Conservation (phyloP, 2,329 filamentous ascomycete genomes). For the Cladosporium colombiae region DNA sequence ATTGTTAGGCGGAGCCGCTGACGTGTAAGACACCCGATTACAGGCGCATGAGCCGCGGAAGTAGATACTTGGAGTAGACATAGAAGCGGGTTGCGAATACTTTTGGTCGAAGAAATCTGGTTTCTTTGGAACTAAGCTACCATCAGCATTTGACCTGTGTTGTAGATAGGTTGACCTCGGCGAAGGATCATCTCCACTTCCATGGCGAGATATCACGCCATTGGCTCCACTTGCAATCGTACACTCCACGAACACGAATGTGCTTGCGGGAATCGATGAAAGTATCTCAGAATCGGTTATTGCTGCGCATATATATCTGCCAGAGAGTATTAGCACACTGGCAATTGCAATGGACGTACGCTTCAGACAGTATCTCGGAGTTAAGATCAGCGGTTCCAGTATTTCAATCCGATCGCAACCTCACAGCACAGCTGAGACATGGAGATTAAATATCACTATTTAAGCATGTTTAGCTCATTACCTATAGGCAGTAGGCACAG, state of each 20-base stretch:
- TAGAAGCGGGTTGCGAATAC: neutral
- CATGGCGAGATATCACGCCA: neutral
- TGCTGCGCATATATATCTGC: neutral
- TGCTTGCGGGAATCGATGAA: neutral
- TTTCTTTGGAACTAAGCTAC: neutral
- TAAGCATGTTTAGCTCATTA: neutral
- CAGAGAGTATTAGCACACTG: neutral
- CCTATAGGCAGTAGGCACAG: constrained; percentile 14
- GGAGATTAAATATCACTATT: neutral
- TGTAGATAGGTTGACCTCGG: neutral
- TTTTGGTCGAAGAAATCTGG: neutral
- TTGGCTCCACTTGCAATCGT: neutral
- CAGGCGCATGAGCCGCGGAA: constrained; percentile 31
- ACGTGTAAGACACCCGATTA: constrained; percentile 28
- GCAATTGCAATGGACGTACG: neutral
- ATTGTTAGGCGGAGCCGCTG: constrained; percentile 21
- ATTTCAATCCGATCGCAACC: neutral
- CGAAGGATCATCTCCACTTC: neutral
- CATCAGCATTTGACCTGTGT: neutral
- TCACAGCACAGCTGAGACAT: neutral
- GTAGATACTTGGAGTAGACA: neutral
- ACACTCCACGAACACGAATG: neutral
- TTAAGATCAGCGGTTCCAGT: neutral
- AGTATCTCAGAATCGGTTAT: neutral
- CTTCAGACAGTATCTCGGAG: neutral